phyloP scores from a whole-genome alignment of 169 alveolate genomes.

The Cryptosporidium viatorum region DNA sequence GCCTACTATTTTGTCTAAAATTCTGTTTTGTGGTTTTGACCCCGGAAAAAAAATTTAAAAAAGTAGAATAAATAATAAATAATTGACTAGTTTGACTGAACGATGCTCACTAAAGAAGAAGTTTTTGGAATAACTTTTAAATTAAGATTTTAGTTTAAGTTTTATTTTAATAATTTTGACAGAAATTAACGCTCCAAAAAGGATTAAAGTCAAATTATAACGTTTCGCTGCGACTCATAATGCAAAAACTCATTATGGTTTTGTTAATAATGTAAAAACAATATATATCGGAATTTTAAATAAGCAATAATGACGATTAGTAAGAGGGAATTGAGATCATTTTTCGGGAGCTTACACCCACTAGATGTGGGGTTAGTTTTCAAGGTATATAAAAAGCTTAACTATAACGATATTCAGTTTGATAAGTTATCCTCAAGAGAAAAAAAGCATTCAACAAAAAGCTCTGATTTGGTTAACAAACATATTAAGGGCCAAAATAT shows the following conservation, averaged over 20 bases:
- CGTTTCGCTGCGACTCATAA: neutral
- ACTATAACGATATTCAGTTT: slow-evolving; percentile 10
- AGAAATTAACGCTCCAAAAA: neutral
- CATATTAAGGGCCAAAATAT: neutral
- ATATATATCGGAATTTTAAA: neutral
- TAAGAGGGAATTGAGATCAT: slow-evolving; percentile 21
- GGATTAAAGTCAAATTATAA: neutral
- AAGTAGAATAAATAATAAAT: neutral
- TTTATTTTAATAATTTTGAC: neutral
- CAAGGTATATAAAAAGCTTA: neutral
- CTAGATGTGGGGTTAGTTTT: slow-evolving; percentile 35
- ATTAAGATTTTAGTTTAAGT: neutral
- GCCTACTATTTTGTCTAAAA: neutral
- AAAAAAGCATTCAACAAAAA: neutral
- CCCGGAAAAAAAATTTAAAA: neutral
- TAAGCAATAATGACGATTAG: slow-evolving; percentile 10
- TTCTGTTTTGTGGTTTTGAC: neutral
- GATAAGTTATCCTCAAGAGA: neutral
- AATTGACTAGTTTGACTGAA: neutral
- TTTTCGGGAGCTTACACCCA: slow-evolving; percentile 22
- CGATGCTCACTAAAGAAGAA: neutral
- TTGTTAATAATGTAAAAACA: neutral
- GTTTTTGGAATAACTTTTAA: neutral
- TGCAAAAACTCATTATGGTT: neutral
- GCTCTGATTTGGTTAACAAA: neutral